Base-by-base conservation (phyloP, 352 stramenopile genomes). In the Phytophthora fragariae region DNA sequence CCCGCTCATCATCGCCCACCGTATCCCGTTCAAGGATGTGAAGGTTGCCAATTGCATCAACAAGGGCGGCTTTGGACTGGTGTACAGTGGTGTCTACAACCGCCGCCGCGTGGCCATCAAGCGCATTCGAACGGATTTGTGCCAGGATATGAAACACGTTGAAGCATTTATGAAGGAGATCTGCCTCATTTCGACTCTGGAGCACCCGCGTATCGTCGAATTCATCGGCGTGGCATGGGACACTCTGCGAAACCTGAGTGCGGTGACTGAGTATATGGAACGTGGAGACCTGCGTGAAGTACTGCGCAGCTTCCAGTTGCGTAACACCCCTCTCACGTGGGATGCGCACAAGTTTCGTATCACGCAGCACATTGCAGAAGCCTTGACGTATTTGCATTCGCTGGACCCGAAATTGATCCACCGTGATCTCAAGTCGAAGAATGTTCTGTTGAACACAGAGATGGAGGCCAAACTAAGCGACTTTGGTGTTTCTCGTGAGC, bases 381-480 rank as follows among this genome's bases (percentile, higher is more conserved):
- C 77, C 29, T 77, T 93, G 37, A 80, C 67, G 39, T 93, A 93
- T 54, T 53, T 94, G 62, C 87, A 94, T 64, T 90, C 86, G 56
- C 62, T 92, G 33, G 71, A 85, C 56, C 85, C 85, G 9, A 88
- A 85, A 62, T 55, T 92, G 3, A 92, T 94, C 66, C 87, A 94
- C 60, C 84, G 87, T 53, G 87, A 93, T 49, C 74, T 94, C 39
- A 94, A 94, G 78, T 80, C 77, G 19, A 92, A 87, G 73, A 94
- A 94, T 33, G 83, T 94, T 33, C 49, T 94, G 33, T 56, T 94
- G n/a, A 85, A 88, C 68, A 79, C 72, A 1, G 75, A 88, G 33
- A 79, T 91, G 76, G 75, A 91, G 44, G 83, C 85, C 27, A 94
- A 94, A 50, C 71, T 94, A n/a, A 94, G 84, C 44, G 87, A 94